These are phyloP conservation scores for Pseudogymnoascus sp. DNA, from an alignment of 2,329 filamentous ascomycete genomes.

Conservation along the genomic window DNA sequence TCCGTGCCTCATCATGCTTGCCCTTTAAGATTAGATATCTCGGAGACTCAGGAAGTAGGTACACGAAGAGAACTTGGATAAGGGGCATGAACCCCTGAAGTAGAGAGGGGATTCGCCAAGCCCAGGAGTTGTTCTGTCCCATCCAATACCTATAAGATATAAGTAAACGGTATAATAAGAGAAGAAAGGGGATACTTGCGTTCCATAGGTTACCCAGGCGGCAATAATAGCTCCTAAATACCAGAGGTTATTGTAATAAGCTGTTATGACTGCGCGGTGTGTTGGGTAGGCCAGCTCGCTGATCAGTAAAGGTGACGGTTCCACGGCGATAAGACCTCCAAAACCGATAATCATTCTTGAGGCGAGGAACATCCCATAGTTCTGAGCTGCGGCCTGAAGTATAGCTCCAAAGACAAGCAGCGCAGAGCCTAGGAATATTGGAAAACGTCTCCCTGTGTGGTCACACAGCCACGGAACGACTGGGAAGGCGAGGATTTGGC, in stretches of 20 bases:
- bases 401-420: slow-evolving; percentile 10
- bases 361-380: slow-evolving; percentile 26
- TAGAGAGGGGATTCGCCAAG: slow-evolving; percentile 20
- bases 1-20: slow-evolving; percentile 39
- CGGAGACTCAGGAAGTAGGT: slow-evolving; percentile 11
- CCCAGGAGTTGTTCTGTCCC: slow-evolving; percentile 18
- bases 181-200: not conserved
- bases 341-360: slow-evolving; percentile 29
- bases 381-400: slow-evolving; percentile 6
- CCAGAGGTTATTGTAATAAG: slow-evolving; percentile 30
- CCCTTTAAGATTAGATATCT: slow-evolving; percentile 28
- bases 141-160: slow-evolving; percentile 9
- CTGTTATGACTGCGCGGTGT: slow-evolving; percentile 29
- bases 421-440: slow-evolving; percentile 8
- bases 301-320: slow-evolving; percentile 29
- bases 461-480: slow-evolving; percentile 9
- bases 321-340: slow-evolving; percentile 26
- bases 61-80: slow-evolving; percentile 9
- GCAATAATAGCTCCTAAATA: slow-evolving; percentile 27
- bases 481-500: slow-evolving; percentile 9
- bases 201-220: slow-evolving; percentile 26
- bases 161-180: not conserved
- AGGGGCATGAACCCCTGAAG: slow-evolving; percentile 15
- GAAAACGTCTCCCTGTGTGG: slow-evolving; percentile 10
- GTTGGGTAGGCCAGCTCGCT: slow-evolving; percentile 30